Percentiles rank a stretch among this genome's conserved stretches.
phyloP scores from a whole-genome alignment of 2,329 filamentous ascomycete genomes.

The Tolypocladium tundrense region DNA sequence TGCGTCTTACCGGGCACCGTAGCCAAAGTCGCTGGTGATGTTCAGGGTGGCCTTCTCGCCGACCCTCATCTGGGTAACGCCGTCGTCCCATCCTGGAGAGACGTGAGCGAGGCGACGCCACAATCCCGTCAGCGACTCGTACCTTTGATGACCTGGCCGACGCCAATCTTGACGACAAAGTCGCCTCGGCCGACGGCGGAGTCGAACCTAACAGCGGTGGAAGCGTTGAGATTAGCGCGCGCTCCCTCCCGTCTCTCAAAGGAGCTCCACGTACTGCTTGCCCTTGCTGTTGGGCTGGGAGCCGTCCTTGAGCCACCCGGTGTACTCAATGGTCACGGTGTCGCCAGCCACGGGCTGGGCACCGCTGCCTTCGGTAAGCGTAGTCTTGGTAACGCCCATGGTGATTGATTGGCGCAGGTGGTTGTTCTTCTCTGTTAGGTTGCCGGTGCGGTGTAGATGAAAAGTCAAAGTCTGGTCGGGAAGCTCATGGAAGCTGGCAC shows the following conservation, averaged over 20 bases:
- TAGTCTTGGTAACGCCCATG: conserved; percentile 67
- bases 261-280: conserved; percentile 46
- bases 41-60: conserved; percentile 83
- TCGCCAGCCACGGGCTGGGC: conserved; percentile 56
- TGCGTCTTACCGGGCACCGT: conserved; percentile 7
- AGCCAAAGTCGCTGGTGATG: conserved; percentile 44
- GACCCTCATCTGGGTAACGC: conserved; percentile 73
- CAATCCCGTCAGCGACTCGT: conserved; percentile 15
- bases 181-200: conserved; percentile 68
- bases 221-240: not conserved
- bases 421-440: not conserved
- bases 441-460: not conserved
- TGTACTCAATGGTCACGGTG: conserved; percentile 81
- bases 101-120: conserved; percentile 3
- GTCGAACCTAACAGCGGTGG: conserved; percentile 60
- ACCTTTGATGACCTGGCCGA: conserved; percentile 82
- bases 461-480: not conserved
- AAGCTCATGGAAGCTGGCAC: not conserved
- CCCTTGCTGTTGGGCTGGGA: conserved; percentile 55
- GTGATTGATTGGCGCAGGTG: conserved; percentile 13
- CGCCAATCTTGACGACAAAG: conserved; percentile 70
- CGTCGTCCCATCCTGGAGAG: conserved; percentile 67
- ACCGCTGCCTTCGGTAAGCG: conserved; percentile 50
- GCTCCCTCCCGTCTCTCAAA: not conserved
- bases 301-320: conserved; percentile 70